A percentile compares a stretch with the other conserved stretches of the same genome.
Conservation (phyloP, 495 filamentous ascomycete species). For the Aspergillus ostianus region DNA sequence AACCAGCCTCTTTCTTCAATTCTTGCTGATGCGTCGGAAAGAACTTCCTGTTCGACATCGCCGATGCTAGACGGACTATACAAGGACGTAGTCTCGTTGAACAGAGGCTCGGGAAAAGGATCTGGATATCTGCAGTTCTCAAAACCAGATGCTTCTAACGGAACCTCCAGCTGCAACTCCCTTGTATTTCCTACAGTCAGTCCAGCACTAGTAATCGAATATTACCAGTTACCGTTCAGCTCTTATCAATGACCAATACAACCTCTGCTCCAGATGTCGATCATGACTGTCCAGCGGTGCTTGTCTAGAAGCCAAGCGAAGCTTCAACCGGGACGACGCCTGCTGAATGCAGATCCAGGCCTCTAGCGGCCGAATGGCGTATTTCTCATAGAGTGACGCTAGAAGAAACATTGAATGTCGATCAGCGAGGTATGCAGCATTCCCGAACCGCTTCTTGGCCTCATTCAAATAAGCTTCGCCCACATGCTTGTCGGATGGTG, state of each 20-base stretch:
- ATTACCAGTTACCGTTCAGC: neutral
- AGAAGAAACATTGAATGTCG: neutral
- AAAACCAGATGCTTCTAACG: neutral
- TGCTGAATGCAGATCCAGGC: neutral
- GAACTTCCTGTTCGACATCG: too few species aligned
- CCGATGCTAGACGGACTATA: neutral
- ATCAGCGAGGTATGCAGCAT: neutral
- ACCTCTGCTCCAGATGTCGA: neutral
- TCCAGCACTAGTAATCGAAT: too few species aligned
- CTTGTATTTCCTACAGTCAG: neutral
- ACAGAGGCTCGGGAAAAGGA: neutral
- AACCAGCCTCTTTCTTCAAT: conserved; percentile 1
- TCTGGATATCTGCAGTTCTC: neutral
- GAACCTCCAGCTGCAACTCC: neutral
- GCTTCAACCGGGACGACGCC: neutral
- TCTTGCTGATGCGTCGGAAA: too few species aligned
- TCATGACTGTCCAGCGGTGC: neutral
- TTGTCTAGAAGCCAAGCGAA: neutral
- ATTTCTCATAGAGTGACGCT: neutral
- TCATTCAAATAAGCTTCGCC: neutral
- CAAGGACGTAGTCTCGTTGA: neutral
- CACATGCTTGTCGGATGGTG: neutral
- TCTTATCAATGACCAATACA: neutral
- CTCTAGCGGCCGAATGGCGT: neutral
- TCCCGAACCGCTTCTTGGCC: conserved; percentile 1